phyloP scores from a whole-genome alignment of 345 rosid species.

The Rhodamnia rubescens region DNA sequence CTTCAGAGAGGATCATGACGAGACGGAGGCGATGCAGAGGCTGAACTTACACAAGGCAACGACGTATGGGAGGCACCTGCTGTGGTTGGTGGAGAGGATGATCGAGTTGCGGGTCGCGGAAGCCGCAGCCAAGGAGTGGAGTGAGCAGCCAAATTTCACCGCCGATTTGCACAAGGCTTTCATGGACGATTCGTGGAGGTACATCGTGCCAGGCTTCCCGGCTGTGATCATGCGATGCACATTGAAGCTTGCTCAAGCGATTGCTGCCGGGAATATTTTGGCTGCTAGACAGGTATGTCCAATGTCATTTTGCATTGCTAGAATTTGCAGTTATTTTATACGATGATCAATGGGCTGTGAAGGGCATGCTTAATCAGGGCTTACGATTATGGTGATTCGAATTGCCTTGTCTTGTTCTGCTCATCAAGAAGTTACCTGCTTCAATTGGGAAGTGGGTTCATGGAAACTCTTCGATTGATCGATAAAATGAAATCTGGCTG shows the following conservation, averaged over 20 bases:
- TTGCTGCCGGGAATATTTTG: conserved; percentile 43
- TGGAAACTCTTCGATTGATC: neutral
- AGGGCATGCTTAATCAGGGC: neutral
- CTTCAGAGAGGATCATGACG: conserved; percentile 53
- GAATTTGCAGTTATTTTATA: neutral
- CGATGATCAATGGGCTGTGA: neutral
- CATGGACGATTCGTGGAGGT: conserved; percentile 57
- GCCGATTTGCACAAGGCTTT: conserved; percentile 57
- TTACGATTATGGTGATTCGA: neutral
- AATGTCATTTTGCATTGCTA: neutral
- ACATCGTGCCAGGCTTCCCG: conserved; percentile 57
- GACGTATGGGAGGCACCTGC: conserved; percentile 47
- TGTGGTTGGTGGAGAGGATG: conserved; percentile 75
- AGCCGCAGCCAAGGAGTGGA: conserved; percentile 53
- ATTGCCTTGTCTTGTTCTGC: neutral
- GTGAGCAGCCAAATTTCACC: conserved; percentile 44
- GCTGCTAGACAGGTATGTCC: conserved; percentile 44
- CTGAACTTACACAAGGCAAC: conserved; percentile 51
- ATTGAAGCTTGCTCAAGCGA: conserved; percentile 47
- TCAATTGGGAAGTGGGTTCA: neutral
- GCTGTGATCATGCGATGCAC: conserved; percentile 45
- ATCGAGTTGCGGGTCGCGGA: conserved; percentile 63
- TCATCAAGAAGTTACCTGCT: neutral
- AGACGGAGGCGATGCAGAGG: conserved; percentile 70
- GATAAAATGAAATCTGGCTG: neutral